Evolutionary conservation across 495 filamentous ascomycete species (phyloP).

Genomic region (Aspergillus sparsus): DNA sequence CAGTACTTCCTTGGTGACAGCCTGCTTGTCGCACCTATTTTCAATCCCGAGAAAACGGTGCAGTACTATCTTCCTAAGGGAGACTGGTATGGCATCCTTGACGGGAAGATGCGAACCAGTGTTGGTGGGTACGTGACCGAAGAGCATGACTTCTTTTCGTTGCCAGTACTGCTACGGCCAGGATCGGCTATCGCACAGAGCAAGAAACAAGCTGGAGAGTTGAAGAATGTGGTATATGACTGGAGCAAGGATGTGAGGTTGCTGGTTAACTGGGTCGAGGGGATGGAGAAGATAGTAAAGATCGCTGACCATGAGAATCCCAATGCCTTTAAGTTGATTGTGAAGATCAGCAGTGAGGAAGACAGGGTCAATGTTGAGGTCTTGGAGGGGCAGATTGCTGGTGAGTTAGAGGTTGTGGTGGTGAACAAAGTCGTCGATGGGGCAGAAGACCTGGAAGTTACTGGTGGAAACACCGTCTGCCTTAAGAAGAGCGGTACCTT

Average conservation of each 20-base stretch:
- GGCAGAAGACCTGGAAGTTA: background rate
- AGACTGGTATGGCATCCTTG: slow-evolving; percentile 17
- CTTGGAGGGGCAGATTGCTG: slow-evolving; percentile 5
- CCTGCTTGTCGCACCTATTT: slow-evolving; percentile 13
- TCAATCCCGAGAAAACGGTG: slow-evolving; percentile 1
- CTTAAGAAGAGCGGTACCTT: background rate
- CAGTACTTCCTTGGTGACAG: slow-evolving; percentile 20
- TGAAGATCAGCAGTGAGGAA: background rate
- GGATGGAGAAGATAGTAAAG: slow-evolving; percentile 15
- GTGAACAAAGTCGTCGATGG: slow-evolving; percentile 10
- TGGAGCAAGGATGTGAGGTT: slow-evolving; percentile 15
- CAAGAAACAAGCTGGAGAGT: background rate
- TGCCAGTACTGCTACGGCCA: slow-evolving; percentile 13
- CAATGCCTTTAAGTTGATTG: slow-evolving; percentile 1
- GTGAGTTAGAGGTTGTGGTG: slow-evolving; percentile 3
- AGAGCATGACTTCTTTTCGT: slow-evolving; percentile 16
- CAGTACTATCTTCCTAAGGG: slow-evolving; percentile 19
- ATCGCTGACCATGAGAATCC: slow-evolving; percentile 13
- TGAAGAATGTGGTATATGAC: slow-evolving; percentile 14
- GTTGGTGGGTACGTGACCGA: slow-evolving; percentile 12
- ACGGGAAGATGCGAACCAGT: slow-evolving; percentile 14
- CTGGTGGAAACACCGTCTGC: background rate
- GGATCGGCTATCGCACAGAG: slow-evolving; percentile 4
- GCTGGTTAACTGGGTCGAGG: slow-evolving; percentile 17
- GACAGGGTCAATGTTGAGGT: slow-evolving; percentile 4